Conservation (phyloP, 2,329 filamentous ascomycete species). For the Epichloe elymi region DNA sequence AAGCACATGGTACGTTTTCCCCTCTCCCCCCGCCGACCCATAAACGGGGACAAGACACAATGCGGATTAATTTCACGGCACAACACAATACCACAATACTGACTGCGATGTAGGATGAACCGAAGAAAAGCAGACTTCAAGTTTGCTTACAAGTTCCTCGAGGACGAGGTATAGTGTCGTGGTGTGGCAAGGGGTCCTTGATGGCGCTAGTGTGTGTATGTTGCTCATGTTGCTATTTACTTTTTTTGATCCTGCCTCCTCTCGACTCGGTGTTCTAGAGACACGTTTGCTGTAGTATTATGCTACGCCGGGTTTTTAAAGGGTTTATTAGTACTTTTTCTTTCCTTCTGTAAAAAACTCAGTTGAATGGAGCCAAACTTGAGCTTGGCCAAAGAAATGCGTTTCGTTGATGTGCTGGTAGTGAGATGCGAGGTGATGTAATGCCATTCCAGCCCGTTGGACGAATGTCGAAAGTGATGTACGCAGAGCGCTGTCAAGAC, state of each 20-base stretch:
- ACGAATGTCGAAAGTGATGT: too few relatives aligned
- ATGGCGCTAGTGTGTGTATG: not conserved
- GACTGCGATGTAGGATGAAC: slow-evolving; percentile 68
- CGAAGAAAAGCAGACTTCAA: slow-evolving; percentile 95
- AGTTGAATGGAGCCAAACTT: too few relatives aligned
- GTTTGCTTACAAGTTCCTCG: slow-evolving; percentile 94
- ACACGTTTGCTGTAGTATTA: not conserved
- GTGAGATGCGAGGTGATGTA: too few relatives aligned
- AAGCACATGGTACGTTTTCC: slow-evolving; percentile 77
- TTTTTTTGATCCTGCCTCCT: not conserved
- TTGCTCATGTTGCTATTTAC: not conserved
- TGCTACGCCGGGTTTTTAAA: not conserved
- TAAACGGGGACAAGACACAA: not conserved
- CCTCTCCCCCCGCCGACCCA: not conserved
- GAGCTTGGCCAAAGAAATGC: too few relatives aligned
- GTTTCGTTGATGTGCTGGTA: too few relatives aligned
- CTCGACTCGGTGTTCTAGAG: slow-evolving; percentile 2
- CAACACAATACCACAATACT: slow-evolving; percentile 8
- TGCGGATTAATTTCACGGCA: not conserved
- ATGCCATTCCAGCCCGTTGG: too few relatives aligned
- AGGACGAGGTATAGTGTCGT: slow-evolving; percentile 60
- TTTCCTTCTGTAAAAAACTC: too few relatives aligned
- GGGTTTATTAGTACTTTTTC: not conserved
- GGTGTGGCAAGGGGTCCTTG: not conserved
- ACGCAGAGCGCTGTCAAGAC: too few relatives aligned